Percentiles rank a stretch among this genome's conserved stretches.
Evolutionary conservation across 306 rosid species (phyloP).

Genomic region (Corylus avellana): DNA sequence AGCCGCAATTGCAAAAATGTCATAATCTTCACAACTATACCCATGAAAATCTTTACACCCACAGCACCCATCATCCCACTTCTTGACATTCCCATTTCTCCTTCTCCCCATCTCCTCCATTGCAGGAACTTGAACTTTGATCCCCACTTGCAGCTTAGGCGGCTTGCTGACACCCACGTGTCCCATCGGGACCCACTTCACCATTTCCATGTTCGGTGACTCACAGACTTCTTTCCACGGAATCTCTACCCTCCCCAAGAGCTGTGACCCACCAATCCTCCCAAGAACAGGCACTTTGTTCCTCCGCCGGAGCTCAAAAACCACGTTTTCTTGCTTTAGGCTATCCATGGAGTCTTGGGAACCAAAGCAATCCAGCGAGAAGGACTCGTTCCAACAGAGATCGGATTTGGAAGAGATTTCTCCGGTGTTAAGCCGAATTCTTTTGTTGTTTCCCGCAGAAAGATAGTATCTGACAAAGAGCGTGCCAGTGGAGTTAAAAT

Average conservation of each 20-base stretch:
- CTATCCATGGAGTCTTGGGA: slow-evolving; percentile 39
- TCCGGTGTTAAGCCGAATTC: slow-evolving; percentile 46
- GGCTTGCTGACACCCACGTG: slow-evolving; percentile 12
- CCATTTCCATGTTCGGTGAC: slow-evolving; percentile 59
- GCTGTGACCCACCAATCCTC: slow-evolving; percentile 52
- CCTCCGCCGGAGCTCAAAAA: slow-evolving; percentile 68
- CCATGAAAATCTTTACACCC: slow-evolving; percentile 59
- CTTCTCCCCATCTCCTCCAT: slow-evolving; percentile 25
- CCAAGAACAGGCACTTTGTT: slow-evolving; percentile 37
- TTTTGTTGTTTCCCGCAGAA: slow-evolving; percentile 46
- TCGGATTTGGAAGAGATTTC: slow-evolving; percentile 42
- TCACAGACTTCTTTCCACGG: slow-evolving; percentile 60
- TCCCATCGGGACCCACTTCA: slow-evolving; percentile 55
- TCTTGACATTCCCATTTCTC: slow-evolving; percentile 18
- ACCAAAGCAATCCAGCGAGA: slow-evolving; percentile 68
- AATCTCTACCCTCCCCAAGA: slow-evolving; percentile 63
- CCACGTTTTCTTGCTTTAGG: slow-evolving; percentile 54
- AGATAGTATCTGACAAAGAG: slow-evolving; percentile 58
- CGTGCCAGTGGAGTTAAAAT: slow-evolving; percentile 36
- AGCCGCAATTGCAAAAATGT: slow-evolving; percentile 55
- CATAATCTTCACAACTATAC: slow-evolving; percentile 49
- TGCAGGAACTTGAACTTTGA: slow-evolving; percentile 33
- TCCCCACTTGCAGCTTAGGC: slow-evolving; percentile 53
- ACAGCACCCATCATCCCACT: slow-evolving; percentile 42
- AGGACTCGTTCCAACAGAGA: slow-evolving; percentile 66